Evolutionary conservation across 163 green algal species (phyloP), one percentile per base, ranked within the genome.

Genomic region (Volvox carteri): DNA sequence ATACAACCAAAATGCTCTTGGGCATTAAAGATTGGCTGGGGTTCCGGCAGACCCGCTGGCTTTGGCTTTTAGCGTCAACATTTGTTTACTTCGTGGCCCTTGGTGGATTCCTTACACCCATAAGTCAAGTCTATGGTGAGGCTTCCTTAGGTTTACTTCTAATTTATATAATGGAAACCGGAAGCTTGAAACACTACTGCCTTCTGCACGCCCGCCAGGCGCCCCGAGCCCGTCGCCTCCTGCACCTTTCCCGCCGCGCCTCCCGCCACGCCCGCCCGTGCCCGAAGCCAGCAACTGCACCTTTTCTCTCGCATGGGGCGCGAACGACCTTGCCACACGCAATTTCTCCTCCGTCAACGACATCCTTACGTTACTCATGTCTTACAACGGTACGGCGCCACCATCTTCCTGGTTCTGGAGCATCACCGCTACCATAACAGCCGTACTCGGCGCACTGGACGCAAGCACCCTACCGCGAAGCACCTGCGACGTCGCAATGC

Each of bases 211-310:
- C 19, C 7, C 1, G n/a, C 60, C 25, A 39, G 60, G 23, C 11
- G 18, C 23, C 60, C n/a, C 60, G 46, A 35, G 7, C 65, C 48
- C 74, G 33, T 19, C 48, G 33, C 76, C 76, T 8, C 76, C 76
- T 8, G 76, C 46, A 46, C 76, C 78, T 30, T 85, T 85, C 54
- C 78, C 78, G 23, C 78, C 78, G 25, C 78, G 78, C 78, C 42
- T 21, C 16, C 78, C 78, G 21, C 78, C 78, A 4, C 78, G 78
- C 1, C 78, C 78, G 21, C 78, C 78, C 21, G 8, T 39, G 1
- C 78, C 78, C 0, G 28, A 46, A 0, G 25, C 54, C 78, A 74
- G 19, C 78, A 85, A 85, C 37, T 85, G 78, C 78, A 60, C 54
- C 23, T 85, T 85, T 54, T 56, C 78, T 1, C 39, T 85, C 6